These are phyloP conservation scores for Lipomyces yamadae DNA, from an alignment of 805 yeast species.

Conservation along the genomic window DNA sequence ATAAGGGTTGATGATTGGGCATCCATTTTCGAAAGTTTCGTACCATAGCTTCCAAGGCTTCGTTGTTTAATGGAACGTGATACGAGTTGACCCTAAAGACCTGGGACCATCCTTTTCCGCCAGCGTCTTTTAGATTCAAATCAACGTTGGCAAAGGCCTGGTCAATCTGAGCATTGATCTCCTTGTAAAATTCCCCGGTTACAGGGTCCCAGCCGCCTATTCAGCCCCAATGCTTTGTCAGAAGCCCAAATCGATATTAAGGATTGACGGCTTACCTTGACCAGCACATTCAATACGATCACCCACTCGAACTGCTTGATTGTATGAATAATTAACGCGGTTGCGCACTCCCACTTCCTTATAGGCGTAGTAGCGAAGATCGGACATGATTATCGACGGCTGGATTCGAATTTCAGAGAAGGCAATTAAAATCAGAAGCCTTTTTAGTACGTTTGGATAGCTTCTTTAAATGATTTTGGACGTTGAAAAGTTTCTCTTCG, in stretches of 20 bases:
- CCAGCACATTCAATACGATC: conserved; percentile 7
- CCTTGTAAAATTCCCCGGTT: conserved; percentile 8
- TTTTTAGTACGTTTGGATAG: no score
- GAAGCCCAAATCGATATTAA: not conserved
- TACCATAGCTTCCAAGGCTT: conserved; percentile 12
- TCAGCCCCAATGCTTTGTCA: not conserved
- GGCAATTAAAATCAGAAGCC: no score
- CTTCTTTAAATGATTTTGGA: no score
- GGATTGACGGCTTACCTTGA: not conserved
- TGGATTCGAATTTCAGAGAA: no score
- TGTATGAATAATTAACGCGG: not conserved
- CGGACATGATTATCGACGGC: no score
- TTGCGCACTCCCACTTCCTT: no score
- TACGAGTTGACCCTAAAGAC: not conserved
- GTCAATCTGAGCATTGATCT: conserved; percentile 8
- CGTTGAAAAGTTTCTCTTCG: no score
- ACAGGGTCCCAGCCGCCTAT: conserved; percentile 12
- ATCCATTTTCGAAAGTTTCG: not conserved
- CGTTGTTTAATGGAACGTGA: conserved; percentile 8
- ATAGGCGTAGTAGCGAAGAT: no score
- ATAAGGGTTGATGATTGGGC: conserved; percentile 11
- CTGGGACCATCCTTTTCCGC: conserved; percentile 11
- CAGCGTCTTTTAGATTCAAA: not conserved
- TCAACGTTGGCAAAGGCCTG: conserved; percentile 10
- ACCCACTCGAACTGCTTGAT: conserved; percentile 10